These are phyloP conservation scores for Raphidocelis subcapitata DNA, from an alignment of 139 green algal genomes.

Conservation along the genomic window DNA sequence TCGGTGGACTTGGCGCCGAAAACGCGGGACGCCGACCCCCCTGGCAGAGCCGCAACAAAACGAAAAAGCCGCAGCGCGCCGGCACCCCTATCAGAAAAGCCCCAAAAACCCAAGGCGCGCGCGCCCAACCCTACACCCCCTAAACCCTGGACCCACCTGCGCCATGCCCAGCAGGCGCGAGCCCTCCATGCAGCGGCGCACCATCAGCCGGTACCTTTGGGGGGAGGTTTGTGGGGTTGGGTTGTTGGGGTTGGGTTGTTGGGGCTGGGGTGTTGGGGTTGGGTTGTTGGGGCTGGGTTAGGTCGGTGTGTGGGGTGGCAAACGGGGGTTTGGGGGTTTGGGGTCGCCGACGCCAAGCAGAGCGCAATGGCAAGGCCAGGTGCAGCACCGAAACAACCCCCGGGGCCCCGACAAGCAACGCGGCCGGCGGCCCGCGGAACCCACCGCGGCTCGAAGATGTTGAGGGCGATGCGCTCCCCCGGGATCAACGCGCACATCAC, in stretches of 20 bases:
- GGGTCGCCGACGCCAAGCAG: neutral
- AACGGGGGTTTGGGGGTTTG: neutral
- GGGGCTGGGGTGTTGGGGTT: neutral
- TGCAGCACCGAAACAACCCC: too few relatives aligned
- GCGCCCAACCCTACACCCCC: too few relatives aligned
- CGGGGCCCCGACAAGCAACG: too few relatives aligned
- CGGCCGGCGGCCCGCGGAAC: neutral
- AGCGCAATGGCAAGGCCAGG: neutral
- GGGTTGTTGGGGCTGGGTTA: neutral
- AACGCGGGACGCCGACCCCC: too few relatives aligned
- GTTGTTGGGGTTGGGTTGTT: too few relatives aligned
- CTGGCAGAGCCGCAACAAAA: too few relatives aligned
- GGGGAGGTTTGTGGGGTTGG: too few relatives aligned
- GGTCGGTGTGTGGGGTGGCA: neutral
- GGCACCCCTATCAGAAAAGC: neutral
- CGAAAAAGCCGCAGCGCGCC: neutral
- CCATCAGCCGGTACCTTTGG: constrained; percentile 83
- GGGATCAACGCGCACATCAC: constrained; percentile 88
- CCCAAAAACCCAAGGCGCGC: too few relatives aligned
- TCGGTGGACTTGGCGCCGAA: too few relatives aligned
- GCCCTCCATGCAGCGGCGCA: constrained; percentile 80
- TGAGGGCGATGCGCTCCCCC: constrained; percentile 83
- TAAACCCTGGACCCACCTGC: constrained; percentile 12
- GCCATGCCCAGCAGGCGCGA: constrained; percentile 77
- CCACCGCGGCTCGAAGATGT: constrained; percentile 95